These are phyloP conservation scores for Geotrichum macrosporum DNA, from an alignment of 1,139 yeast species.

Conservation along the genomic window DNA sequence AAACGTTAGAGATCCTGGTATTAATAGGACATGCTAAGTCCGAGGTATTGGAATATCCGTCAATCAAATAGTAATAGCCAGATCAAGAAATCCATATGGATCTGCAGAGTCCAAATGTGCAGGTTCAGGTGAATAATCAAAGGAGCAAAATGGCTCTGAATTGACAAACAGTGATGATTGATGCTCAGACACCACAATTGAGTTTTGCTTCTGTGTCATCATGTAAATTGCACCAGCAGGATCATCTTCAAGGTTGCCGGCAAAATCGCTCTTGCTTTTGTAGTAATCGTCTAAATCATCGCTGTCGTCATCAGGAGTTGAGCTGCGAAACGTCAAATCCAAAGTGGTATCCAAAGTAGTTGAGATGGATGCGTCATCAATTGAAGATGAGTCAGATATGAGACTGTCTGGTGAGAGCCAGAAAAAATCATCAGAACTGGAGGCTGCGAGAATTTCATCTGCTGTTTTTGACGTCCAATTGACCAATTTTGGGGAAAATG, in stretches of 20 bases:
- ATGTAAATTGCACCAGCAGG: background rate
- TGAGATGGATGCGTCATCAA: background rate
- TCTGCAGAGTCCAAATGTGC: slow-evolving; percentile 2
- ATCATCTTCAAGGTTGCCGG: background rate
- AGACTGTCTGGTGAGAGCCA: slow-evolving; percentile 12
- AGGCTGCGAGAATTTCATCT: slow-evolving; percentile 16
- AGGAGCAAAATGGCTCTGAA: slow-evolving; percentile 16
- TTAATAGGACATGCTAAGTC: too few relatives aligned
- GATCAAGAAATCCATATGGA: slow-evolving; percentile 17
- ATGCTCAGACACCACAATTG: background rate
- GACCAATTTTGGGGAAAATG: slow-evolving; percentile 12
- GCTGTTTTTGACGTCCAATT: slow-evolving; percentile 18
- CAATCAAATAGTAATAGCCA: slow-evolving; percentile 15
- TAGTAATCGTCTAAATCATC: slow-evolving; percentile 11
- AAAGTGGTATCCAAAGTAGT: background rate
- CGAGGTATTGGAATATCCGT: too few relatives aligned
- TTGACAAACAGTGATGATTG: background rate
- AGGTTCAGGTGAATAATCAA: slow-evolving; percentile 15
- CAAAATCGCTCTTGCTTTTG: background rate
- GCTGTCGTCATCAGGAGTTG: slow-evolving; percentile 3
- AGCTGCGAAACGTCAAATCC: background rate
- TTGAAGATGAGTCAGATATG: background rate
- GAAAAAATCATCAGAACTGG: slow-evolving; percentile 18
- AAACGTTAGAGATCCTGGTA: too few relatives aligned
- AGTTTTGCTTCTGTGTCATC: background rate